Conservation (phyloP, 805 yeast species). For the Candida ovalis region DNA sequence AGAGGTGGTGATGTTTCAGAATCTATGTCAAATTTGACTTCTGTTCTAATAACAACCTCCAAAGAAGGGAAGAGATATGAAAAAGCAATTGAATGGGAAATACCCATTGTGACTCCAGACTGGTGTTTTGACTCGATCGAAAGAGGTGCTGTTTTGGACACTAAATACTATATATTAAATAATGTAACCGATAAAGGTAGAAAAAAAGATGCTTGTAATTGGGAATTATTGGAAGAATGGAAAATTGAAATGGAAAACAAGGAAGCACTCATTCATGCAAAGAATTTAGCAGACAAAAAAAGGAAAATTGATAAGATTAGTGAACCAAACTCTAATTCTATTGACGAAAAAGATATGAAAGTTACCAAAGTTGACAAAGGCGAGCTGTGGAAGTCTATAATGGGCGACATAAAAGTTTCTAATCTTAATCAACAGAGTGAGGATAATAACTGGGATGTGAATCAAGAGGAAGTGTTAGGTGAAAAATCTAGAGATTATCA, state of each 20-base stretch:
- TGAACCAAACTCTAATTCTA: constrained; percentile 2
- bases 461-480: not conserved
- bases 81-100: constrained; percentile 50
- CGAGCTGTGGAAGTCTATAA: constrained; percentile 24
- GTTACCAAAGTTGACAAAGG: constrained; percentile 22
- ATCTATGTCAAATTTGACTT: constrained; percentile 41
- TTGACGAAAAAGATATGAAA: constrained; percentile 22
- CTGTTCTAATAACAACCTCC: constrained; percentile 47
- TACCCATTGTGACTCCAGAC: constrained; percentile 52
- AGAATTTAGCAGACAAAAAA: constrained; percentile 4
- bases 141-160: constrained; percentile 40
- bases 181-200: constrained; percentile 18
- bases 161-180: constrained; percentile 35
- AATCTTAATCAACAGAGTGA: constrained; percentile 6
- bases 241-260: constrained; percentile 8
- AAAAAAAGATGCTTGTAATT: constrained; percentile 35
- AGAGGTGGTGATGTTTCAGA: constrained; percentile 50
- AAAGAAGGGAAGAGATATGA: constrained; percentile 50
- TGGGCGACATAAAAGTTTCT: constrained; percentile 17
- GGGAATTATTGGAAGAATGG: constrained; percentile 30
- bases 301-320: not conserved
- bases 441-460: constrained; percentile 7
- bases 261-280: constrained; percentile 1
- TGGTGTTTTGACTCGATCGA: constrained; percentile 46
- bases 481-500: constrained; percentile 1